Evolutionary conservation across 768 basidiomycete species (phyloP).

Genomic region (Kwoniella sp.): DNA sequence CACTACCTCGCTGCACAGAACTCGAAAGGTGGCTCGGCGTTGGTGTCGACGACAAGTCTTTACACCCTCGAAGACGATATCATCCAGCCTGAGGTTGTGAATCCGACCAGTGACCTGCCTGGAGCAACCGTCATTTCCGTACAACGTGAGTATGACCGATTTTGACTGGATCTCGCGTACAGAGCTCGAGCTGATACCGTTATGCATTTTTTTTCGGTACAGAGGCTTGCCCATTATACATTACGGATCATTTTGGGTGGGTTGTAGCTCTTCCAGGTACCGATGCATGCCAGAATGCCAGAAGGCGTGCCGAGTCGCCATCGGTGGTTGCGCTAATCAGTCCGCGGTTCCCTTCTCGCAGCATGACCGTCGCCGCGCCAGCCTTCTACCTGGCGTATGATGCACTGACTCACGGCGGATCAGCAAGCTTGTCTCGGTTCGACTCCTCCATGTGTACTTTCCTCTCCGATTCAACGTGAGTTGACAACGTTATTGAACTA

Average conservation of each 20-base stretch:
- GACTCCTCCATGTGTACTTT: conserved; percentile 19
- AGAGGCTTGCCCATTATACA: conserved; percentile 5
- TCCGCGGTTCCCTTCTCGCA: too few species aligned
- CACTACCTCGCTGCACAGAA: conserved; percentile 46
- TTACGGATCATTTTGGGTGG: conserved; percentile 17
- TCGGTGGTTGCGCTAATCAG: too few species aligned
- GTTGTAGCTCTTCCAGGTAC: too few species aligned
- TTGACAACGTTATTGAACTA: too few species aligned
- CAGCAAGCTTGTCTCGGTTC: conserved; percentile 25
- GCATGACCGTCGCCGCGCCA: conserved; percentile 40
- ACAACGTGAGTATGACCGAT: conserved; percentile 12
- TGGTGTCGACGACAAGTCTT: conserved; percentile 45
- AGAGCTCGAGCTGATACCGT: not conserved
- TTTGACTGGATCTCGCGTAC: not conserved
- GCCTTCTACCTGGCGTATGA: conserved; percentile 44
- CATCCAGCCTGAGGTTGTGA: conserved; percentile 40
- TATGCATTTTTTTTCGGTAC: not conserved
- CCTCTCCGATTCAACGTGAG: conserved; percentile 28
- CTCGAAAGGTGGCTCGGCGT: conserved; percentile 26
- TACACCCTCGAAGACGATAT: conserved; percentile 47
- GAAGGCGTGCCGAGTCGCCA: too few species aligned
- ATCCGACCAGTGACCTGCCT: conserved; percentile 28
- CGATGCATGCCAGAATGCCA: too few species aligned
- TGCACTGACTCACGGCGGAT: conserved; percentile 32
- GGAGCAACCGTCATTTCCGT: conserved; percentile 30